Evolutionary conservation across 2,329 filamentous ascomycete genomes (phyloP).

Genomic region (Alternaria sp.): DNA sequence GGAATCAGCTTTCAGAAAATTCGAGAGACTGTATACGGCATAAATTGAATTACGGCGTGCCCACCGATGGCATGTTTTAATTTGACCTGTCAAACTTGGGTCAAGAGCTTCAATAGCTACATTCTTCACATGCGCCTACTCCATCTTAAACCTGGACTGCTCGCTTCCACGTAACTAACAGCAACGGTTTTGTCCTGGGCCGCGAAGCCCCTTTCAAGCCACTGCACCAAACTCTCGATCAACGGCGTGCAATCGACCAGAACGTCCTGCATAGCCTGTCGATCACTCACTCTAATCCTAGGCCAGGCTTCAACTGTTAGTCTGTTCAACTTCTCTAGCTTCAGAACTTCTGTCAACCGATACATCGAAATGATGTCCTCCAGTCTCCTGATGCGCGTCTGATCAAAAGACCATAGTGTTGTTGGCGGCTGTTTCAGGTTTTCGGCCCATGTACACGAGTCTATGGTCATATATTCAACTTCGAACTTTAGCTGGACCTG

Average conservation of each 20-base stretch:
- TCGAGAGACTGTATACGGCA: neutral
- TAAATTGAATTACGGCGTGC: neutral
- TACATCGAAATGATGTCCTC: neutral
- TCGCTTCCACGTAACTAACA: slow-evolving; percentile 6
- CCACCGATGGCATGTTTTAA: too few relatives aligned
- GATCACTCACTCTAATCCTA: neutral
- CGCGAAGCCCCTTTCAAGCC: slow-evolving; percentile 9
- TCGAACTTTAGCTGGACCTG: slow-evolving; percentile 9
- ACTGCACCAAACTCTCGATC: slow-evolving; percentile 5
- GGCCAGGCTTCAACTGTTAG: slow-evolving; percentile 16
- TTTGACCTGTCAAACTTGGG: neutral
- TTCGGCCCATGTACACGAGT: neutral
- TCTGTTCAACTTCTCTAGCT: neutral
- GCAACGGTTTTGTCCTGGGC: neutral
- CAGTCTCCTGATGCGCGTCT: neutral
- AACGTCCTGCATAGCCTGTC: neutral
- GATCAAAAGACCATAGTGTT: neutral
- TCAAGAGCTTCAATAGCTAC: neutral
- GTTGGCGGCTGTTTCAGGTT: neutral
- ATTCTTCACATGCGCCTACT: neutral
- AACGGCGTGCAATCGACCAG: slow-evolving; percentile 8
- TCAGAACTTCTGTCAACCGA: neutral
- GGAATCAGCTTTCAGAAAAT: neutral
- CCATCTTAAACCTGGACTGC: slow-evolving; percentile 4
- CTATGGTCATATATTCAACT: neutral